Percentiles rank a stretch among this genome's conserved stretches.
phyloP scores from a whole-genome alignment of 2,329 filamentous ascomycete species.

The Clonostachys rhizophaga region DNA sequence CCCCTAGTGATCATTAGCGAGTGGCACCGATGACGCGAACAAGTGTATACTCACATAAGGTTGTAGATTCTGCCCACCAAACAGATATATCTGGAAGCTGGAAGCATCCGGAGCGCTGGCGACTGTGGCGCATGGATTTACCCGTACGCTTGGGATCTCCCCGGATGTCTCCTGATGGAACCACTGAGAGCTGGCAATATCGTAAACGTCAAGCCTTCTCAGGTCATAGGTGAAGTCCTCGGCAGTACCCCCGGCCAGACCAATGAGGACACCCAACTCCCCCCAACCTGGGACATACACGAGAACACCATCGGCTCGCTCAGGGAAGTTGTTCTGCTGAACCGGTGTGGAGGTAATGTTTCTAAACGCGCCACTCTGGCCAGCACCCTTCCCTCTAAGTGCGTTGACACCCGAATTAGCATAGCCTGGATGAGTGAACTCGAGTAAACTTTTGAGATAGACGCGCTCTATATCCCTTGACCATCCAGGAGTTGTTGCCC shows the following conservation, averaged over 20 bases:
- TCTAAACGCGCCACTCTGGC: conserved; percentile 58
- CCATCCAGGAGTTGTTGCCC: conserved; percentile 57
- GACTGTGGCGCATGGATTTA: conserved; percentile 57
- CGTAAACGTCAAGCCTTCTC: conserved; percentile 60
- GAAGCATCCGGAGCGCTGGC: conserved; percentile 65
- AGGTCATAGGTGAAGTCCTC: conserved; percentile 58
- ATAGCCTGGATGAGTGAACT: conserved; percentile 71
- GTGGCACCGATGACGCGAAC: background rate
- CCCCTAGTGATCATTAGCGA: conserved; percentile 17
- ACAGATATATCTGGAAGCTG: conserved; percentile 75
- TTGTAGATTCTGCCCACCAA: conserved; percentile 69
- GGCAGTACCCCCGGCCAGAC: conserved; percentile 67
- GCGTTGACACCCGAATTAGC: conserved; percentile 57
- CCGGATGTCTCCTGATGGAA: conserved; percentile 54
- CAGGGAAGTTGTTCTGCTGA: conserved; percentile 63
- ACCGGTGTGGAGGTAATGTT: conserved; percentile 72
- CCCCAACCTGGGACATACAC: conserved; percentile 75
- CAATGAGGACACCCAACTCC: conserved; percentile 63
- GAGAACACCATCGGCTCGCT: conserved; percentile 68
- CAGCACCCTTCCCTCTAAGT: conserved; percentile 51
- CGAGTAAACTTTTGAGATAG: conserved; percentile 69
- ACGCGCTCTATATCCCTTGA: conserved; percentile 57
- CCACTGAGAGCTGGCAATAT: conserved; percentile 55
- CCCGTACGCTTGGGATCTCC: conserved; percentile 41
- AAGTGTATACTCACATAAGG: conserved; percentile 41